These are phyloP conservation scores for Hemileia vastatrix DNA, from an alignment of 1,284 basidiomycete genomes.

Conservation along the genomic window DNA sequence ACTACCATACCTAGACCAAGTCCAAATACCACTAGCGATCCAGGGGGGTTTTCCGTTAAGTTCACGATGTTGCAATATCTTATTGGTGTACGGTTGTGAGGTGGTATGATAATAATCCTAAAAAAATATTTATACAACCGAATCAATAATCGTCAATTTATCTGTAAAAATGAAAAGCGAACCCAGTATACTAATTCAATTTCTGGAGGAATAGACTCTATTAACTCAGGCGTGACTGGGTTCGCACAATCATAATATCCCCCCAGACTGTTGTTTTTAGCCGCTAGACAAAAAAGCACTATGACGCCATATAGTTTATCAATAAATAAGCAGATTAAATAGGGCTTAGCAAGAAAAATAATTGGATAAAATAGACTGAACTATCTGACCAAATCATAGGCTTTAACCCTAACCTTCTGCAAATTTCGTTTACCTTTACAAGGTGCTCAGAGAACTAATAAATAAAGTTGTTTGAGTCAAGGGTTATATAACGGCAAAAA, in stretches of 20 bases:
- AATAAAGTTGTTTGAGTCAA: background rate
- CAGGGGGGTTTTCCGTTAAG: constrained; percentile 40
- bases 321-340: background rate
- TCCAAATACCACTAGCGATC: constrained; percentile 45
- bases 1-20: constrained; percentile 36
- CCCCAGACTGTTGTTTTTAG: constrained; percentile 42
- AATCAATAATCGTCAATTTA: background rate
- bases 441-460: constrained; percentile 36
- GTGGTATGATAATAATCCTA: constrained; percentile 38
- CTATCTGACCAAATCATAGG: constrained; percentile 46
- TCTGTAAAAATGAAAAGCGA: background rate
- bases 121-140: background rate
- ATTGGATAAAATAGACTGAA: constrained; percentile 15
- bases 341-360: background rate
- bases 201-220: constrained; percentile 36
- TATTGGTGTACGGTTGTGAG: constrained; percentile 35
- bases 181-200: constrained; percentile 41
- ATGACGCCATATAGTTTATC: constrained; percentile 4
- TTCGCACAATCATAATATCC: constrained; percentile 42
- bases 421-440: constrained; percentile 41
- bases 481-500: background rate
- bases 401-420: constrained; percentile 29
- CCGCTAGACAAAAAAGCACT: constrained; percentile 46
- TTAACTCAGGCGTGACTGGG: constrained; percentile 31
- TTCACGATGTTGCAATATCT: constrained; percentile 43